Evolutionary conservation across 2,329 filamentous ascomycete species (phyloP).

Genomic region (Penicillium capsulatum): DNA sequence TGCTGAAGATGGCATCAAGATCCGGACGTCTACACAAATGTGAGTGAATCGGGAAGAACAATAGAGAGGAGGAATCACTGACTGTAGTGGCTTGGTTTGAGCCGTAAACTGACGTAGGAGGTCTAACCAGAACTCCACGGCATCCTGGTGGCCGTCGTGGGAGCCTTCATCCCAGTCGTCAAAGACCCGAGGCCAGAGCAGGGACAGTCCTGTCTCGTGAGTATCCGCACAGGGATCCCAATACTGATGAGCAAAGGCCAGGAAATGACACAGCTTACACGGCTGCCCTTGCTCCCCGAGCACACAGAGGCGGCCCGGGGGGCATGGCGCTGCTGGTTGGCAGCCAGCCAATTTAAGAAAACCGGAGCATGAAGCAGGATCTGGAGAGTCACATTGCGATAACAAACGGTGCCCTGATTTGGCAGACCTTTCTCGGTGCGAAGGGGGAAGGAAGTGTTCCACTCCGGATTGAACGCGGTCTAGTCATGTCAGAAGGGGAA

Average conservation of each 20-base stretch:
- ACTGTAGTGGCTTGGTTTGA: not conserved
- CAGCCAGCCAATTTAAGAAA: constrained; percentile 22
- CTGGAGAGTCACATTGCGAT: constrained; percentile 26
- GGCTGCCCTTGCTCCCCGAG: not conserved
- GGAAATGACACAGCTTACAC: constrained; percentile 15
- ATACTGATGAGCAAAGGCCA: constrained; percentile 12
- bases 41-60: not conserved
- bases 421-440: constrained; percentile 3
- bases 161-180: constrained; percentile 1
- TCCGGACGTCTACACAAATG: constrained; percentile 7
- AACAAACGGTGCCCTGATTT: constrained; percentile 15
- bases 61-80: not conserved
- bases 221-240: constrained; percentile 10
- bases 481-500: not conserved
- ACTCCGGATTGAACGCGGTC: not conserved
- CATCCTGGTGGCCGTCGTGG: constrained; percentile 8
- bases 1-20: constrained; percentile 2
- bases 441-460: not conserved
- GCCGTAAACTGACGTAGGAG: constrained; percentile 4
- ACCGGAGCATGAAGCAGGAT: constrained; percentile 25
- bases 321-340: constrained; percentile 7
- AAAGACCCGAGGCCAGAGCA: not conserved
- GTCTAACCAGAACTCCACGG: constrained; percentile 3
- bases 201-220: not conserved
- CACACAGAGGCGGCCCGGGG: not conserved